A percentile compares a stretch with the other conserved stretches of the same genome.
These are phyloP conservation scores for Candida nemodendra DNA, from an alignment of 805 yeast species.

Conservation along the genomic window DNA sequence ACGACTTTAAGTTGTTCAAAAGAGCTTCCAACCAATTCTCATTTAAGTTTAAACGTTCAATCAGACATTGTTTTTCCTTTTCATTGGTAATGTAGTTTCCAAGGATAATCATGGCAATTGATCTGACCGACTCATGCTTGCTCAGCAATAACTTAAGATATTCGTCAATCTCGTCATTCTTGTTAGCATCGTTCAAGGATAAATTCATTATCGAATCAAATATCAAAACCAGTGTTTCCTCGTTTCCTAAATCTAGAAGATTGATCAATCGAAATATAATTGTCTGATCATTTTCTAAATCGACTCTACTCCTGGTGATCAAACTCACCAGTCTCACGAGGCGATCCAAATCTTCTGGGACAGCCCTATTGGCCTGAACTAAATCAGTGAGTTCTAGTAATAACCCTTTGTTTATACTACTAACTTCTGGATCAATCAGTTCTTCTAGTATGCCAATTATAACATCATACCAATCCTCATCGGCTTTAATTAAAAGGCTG, in stretches of 20 bases:
- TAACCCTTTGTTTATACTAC: background rate
- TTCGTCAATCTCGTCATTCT: conserved; percentile 12
- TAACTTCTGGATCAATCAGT: conserved; percentile 1
- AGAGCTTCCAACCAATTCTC: conserved; percentile 6
- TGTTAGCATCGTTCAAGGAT: conserved; percentile 12
- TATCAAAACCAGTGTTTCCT: conserved; percentile 1
- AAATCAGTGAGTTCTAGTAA: background rate
- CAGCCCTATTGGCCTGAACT: too few species aligned
- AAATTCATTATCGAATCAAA: conserved; percentile 17
- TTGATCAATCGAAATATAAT: conserved; percentile 6
- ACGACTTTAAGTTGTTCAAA: background rate
- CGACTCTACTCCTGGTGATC: conserved; percentile 9
- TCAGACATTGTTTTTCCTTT: conserved; percentile 4
- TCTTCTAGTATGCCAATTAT: conserved; percentile 13
- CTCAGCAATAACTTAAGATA: conserved; percentile 5
- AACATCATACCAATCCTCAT: conserved; percentile 6
- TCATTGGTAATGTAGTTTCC: conserved; percentile 19
- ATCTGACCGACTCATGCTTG: background rate
- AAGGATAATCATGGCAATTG: conserved; percentile 16
- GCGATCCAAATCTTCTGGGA: background rate
- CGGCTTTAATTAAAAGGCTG: background rate
- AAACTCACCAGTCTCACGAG: conserved; percentile 4
- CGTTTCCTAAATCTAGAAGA: background rate
- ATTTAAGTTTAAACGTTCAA: conserved; percentile 1
- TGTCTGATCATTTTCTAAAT: conserved; percentile 9